Conservation (phyloP, 768 basidiomycete genomes). For the Lactarius trivialis region DNA sequence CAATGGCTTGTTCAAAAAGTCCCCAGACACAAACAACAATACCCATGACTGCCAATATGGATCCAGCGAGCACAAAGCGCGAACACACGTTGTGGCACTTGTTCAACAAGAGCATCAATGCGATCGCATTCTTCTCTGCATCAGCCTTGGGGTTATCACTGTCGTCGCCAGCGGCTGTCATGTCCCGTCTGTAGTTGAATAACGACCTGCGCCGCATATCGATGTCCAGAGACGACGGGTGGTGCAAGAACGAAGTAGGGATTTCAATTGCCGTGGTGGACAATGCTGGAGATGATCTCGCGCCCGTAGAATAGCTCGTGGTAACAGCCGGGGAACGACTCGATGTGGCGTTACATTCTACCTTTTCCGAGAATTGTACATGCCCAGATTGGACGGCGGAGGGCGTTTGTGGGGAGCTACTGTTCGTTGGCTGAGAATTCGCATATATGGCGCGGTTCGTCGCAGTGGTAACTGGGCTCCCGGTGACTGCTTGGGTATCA, state of each 20-base stretch:
- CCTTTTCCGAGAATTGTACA: neutral
- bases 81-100: conserved; percentile 7
- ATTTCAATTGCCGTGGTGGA: neutral
- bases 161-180: neutral
- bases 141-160: neutral
- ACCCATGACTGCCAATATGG: conserved; percentile 4
- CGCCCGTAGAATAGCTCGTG: neutral
- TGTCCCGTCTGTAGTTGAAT: neutral
- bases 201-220: conserved; percentile 3
- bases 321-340: neutral
- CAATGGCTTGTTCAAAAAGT: neutral
- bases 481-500: neutral
- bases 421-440: neutral
- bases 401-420: neutral
- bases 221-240: neutral
- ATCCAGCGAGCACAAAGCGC: conserved; percentile 10
- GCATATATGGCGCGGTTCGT: neutral
- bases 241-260: neutral
- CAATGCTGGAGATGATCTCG: neutral
- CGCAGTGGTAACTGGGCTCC: neutral
- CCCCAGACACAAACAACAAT: conserved; percentile 9
- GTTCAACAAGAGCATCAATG: conserved; percentile 4
- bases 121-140: neutral
- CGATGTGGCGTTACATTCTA: neutral
- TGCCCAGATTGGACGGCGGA: conserved; percentile 5